Evolutionary conservation across 257 asterid species (phyloP), one percentile per base, ranked within the genome.

Genomic region (Solanum tacnaense): DNA sequence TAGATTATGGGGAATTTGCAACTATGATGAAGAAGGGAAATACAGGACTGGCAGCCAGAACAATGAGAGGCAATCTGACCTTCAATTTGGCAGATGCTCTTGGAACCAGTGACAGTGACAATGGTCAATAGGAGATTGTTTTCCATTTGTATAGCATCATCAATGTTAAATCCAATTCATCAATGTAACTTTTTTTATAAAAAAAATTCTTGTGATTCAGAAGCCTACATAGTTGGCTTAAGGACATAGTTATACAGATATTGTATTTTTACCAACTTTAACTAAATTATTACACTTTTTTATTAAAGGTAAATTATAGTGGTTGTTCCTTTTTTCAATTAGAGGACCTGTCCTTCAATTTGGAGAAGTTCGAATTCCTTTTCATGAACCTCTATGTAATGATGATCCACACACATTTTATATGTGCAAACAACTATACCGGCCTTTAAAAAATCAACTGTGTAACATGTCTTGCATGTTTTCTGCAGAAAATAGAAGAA

Each of bases 11-110:
- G 12, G 99, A 96, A 88, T 97, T 97, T 10, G 98, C 98, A 7
- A 93, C 99, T n/a, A 97, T 97, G 99, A 97, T 97, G 99, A 95
- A 97, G 91, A 96, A 95, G 87, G 99, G 98, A 2, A 92, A 91
- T 88, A 90, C 91, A 83, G 95, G 93, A 44, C 82, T 89, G 34
- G 94, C 92, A 9, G 89, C 93, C 84, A 96, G 98, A 94, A 94
- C 94, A 88, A 96, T 94, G 96, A 95, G 98, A 92, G 98, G 98
- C 68, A 96, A 93, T 85, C 89, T 94, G 88, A 93, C 93, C 84
- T 90, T 97, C 83, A 94, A 90, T 91, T 89, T 96, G 88, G 98
- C 98, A 3, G 98, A 96, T 90, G 98, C 98, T 23, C 88, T 97
- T 38, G 92, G 88, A 87, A 92, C 88, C 62, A 88, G 87, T 87